Percentiles rank a stretch among this genome's conserved stretches.
These are phyloP conservation scores for Raffaelea arxii DNA, from an alignment of 2,329 filamentous ascomycete species.

Conservation along the genomic window DNA sequence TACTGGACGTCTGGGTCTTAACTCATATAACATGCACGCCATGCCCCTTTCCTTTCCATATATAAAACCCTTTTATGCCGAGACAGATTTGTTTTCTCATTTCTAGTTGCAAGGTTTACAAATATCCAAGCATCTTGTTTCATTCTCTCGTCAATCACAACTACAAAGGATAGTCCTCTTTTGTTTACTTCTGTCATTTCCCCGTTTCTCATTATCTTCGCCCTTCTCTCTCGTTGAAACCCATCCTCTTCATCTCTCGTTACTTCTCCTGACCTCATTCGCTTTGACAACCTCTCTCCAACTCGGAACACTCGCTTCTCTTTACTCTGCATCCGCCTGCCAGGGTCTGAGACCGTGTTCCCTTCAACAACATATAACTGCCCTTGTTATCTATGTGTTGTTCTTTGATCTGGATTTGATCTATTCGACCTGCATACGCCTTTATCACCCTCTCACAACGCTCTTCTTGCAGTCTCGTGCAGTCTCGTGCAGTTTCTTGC, in stretches of 20 bases:
- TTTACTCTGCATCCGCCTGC: not conserved
- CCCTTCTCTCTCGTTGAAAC: not conserved
- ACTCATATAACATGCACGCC: too few relatives aligned
- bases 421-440: not conserved
- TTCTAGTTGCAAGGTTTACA: too few relatives aligned
- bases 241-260: not conserved
- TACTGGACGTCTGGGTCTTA: not conserved
- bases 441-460: not conserved
- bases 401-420: not conserved
- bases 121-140: too few relatives aligned
- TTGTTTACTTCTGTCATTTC: not conserved
- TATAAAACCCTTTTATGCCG: too few relatives aligned
- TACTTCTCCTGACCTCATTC: constrained; percentile 2
- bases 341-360: constrained; percentile 3
- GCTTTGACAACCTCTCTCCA: constrained; percentile 5
- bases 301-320: not conserved
- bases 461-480: too few relatives aligned
- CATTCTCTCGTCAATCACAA: too few relatives aligned
- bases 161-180: too few relatives aligned
- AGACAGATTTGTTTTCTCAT: too few relatives aligned
- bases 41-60: too few relatives aligned
- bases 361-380: constrained; percentile 1
- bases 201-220: not conserved
- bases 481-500: too few relatives aligned
- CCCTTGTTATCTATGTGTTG: not conserved